phyloP scores from a whole-genome alignment of 2,329 filamentous ascomycete species.

The Pseudogymnoascus sp. region DNA sequence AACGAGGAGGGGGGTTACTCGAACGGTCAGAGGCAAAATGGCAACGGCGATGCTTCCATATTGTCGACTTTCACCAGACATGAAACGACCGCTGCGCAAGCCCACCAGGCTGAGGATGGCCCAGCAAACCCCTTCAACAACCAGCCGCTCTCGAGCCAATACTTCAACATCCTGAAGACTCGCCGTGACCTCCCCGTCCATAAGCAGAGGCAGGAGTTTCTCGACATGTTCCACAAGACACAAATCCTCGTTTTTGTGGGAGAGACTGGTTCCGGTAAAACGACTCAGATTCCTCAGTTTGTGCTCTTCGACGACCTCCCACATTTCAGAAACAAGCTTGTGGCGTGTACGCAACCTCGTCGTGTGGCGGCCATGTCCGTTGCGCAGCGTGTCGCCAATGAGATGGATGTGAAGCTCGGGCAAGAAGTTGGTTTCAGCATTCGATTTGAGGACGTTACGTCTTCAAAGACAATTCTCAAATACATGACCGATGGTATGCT shows the following conservation, averaged over 20 bases:
- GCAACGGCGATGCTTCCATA: conserved; percentile 29
- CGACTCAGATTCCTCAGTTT: conserved; percentile 97
- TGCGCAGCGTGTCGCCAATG: conserved; percentile 91
- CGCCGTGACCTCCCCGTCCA: conserved; percentile 83
- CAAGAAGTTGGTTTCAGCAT: conserved; percentile 98
- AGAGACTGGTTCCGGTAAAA: conserved; percentile 98
- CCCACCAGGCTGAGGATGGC: conserved; percentile 65
- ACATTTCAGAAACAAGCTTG: conserved; percentile 74
- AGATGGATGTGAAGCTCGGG: conserved; percentile 87
- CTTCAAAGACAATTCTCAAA: conserved; percentile 83
- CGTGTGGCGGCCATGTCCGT: conserved; percentile 98
- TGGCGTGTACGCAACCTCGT: conserved; percentile 94
- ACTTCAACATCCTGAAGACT: conserved; percentile 80
- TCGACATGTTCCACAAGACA: conserved; percentile 82
- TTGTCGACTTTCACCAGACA: conserved; percentile 67
- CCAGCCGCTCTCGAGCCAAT: conserved; percentile 65
- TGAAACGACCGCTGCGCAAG: conserved; percentile 68
- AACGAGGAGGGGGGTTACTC: conserved; percentile 25
- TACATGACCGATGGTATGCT: conserved; percentile 99
- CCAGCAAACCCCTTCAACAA: conserved; percentile 81
- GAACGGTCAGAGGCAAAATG: conserved; percentile 28
- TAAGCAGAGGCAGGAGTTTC: conserved; percentile 88
- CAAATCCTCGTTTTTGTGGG: conserved; percentile 98
- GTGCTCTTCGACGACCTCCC: conserved; percentile 95
- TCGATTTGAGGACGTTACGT: conserved; percentile 93